These are phyloP conservation scores for Colletotrichum cuscutae DNA, from an alignment of 2,329 filamentous ascomycete genomes.

Conservation along the genomic window DNA sequence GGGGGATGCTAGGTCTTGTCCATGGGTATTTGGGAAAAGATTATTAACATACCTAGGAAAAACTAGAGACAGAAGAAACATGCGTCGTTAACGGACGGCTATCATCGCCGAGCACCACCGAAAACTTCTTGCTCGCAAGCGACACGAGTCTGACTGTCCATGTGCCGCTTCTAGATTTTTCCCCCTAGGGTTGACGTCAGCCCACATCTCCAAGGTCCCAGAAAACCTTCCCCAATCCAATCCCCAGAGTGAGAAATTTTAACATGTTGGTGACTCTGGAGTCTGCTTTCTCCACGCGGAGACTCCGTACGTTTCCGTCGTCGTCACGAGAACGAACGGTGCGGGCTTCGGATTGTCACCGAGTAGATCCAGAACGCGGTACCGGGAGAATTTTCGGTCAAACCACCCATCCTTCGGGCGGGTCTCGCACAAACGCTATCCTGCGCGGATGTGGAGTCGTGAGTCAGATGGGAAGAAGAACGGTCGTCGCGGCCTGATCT, in stretches of 20 bases:
- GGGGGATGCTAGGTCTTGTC: neutral
- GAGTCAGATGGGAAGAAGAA: slow-evolving; percentile 8
- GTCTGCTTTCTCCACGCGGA: neutral
- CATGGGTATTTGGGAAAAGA: neutral
- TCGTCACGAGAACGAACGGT: neutral
- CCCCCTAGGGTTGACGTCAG: neutral
- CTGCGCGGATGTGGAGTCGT: slow-evolving; percentile 3
- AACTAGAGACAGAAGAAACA: neutral
- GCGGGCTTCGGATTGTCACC: slow-evolving; percentile 7
- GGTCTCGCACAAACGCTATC: neutral
- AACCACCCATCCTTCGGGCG: slow-evolving; percentile 1
- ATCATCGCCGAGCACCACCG: neutral
- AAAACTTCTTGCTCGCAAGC: neutral
- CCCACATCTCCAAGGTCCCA: neutral
- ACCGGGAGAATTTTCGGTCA: slow-evolving; percentile 6
- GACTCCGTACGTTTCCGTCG: neutral
- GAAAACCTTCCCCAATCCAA: neutral
- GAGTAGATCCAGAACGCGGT: slow-evolving; percentile 3
- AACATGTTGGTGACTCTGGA: neutral
- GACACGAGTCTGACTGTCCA: neutral
- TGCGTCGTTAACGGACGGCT: no score
- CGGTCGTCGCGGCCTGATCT: neutral
- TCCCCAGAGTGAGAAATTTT: neutral
- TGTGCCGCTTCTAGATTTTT: neutral
- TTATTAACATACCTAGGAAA: neutral